A percentile compares a stretch with the other conserved stretches of the same genome.
phyloP scores from a whole-genome alignment of 768 basidiomycete genomes.

The Candolleomyces aberdarensis region DNA sequence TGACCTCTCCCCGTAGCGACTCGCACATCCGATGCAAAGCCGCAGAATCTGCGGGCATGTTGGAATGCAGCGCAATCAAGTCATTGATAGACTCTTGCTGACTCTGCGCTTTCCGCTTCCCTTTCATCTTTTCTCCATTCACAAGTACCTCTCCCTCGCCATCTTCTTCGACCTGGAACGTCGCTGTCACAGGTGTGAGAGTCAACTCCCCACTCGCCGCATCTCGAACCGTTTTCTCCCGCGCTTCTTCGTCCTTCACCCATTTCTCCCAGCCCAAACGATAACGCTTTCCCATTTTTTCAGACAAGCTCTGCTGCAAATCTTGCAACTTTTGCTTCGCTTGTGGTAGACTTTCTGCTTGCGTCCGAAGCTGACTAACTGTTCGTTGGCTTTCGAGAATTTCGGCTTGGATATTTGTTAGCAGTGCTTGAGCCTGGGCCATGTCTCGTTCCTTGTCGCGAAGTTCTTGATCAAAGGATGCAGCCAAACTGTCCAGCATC shows the following conservation, averaged over 20 bases:
- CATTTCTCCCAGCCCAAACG: constrained; percentile 91
- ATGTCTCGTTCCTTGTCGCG: constrained; percentile 90
- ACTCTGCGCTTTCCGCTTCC: constrained; percentile 50
- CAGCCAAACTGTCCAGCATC: constrained; percentile 85
- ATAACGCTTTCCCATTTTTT: constrained; percentile 80
- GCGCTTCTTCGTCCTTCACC: constrained; percentile 78
- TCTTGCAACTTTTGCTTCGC: constrained; percentile 56
- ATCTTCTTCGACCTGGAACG: constrained; percentile 47
- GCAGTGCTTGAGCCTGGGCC: constrained; percentile 82
- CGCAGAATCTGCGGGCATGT: constrained; percentile 57
- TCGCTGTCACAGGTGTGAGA: constrained; percentile 41
- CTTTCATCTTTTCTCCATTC: constrained; percentile 46
- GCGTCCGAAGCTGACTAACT: constrained; percentile 63
- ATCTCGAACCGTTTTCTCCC: constrained; percentile 68
- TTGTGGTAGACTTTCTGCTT: constrained; percentile 64
- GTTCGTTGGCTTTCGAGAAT: constrained; percentile 82
- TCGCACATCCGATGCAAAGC: constrained; percentile 55
- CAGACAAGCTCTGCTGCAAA: constrained; percentile 62
- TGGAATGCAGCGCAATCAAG: constrained; percentile 52
- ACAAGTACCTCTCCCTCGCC: constrained; percentile 32
- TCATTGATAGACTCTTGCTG: constrained; percentile 63
- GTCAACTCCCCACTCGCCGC: constrained; percentile 56
- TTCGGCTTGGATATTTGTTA: constrained; percentile 85
- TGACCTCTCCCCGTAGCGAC: constrained; percentile 60
- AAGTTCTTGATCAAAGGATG: constrained; percentile 89